These are phyloP conservation scores for Hypoxylon rickii DNA, from an alignment of 495 filamentous ascomycete species.

Conservation along the genomic window DNA sequence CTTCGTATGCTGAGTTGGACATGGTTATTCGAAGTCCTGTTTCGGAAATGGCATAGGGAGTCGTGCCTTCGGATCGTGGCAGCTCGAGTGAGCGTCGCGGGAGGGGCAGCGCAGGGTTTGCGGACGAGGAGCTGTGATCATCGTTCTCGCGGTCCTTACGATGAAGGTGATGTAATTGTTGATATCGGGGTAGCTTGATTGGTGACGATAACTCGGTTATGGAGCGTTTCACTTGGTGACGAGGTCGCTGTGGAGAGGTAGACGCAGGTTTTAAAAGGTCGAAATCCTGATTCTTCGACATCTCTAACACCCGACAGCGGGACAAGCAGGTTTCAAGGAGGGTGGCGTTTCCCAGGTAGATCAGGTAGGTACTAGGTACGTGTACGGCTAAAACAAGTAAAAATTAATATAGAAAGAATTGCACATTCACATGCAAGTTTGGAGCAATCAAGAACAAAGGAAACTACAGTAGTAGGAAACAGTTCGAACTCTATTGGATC, in stretches of 20 bases:
- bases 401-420: too few relatives aligned
- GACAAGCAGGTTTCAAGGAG: conserved; percentile 8
- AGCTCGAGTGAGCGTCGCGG: conserved; percentile 45
- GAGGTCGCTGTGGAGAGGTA: conserved; percentile 46
- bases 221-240: conserved; percentile 55
- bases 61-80: conserved; percentile 47
- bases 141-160: conserved; percentile 49
- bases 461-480: too few relatives aligned
- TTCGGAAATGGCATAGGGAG: conserved; percentile 49
- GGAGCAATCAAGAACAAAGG: conserved; percentile 16
- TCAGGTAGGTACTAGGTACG: too few relatives aligned
- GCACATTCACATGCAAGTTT: too few relatives aligned
- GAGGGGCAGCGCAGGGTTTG: conserved; percentile 31
- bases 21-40: conserved; percentile 48
- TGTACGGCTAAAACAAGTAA: too few relatives aligned
- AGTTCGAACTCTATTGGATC: too few relatives aligned
- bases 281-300: conserved; percentile 46
- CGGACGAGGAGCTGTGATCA: conserved; percentile 39
- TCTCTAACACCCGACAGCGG: conserved; percentile 13
- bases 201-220: conserved; percentile 56
- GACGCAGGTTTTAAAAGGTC: conserved; percentile 30
- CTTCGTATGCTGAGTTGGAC: conserved; percentile 39
- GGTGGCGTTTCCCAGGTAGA: conserved; percentile 16
- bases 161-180: conserved; percentile 47
- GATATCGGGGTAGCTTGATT: conserved; percentile 50